Conservation (phyloP, 202 grass and related monocot genomes). For the Sporobolus alterniflorus region DNA sequence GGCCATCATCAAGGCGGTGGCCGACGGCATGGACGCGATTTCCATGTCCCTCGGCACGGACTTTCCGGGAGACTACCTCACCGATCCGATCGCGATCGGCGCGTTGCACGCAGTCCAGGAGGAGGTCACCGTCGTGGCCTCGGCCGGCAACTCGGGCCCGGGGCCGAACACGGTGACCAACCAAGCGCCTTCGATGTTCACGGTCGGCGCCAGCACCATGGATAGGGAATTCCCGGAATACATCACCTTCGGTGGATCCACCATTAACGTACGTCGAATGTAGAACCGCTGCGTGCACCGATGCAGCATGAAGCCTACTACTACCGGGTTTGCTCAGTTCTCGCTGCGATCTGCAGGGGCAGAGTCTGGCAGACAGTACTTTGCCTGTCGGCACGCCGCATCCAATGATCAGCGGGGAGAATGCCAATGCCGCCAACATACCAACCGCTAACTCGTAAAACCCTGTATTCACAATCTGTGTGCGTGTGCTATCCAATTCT, state of each 20-base stretch:
- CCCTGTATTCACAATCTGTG: neutral
- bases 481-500: neutral
- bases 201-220: conserved; percentile 54
- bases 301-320: neutral
- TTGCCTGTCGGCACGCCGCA: conserved; percentile 12
- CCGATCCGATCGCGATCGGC: conserved; percentile 32
- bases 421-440: conserved; percentile 33
- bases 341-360: conserved; percentile 44
- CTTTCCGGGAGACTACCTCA: conserved; percentile 1
- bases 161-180: conserved; percentile 14
- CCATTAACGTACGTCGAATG: conserved; percentile 20
- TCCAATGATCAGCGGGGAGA: conserved; percentile 46
- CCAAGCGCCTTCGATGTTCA: conserved; percentile 51
- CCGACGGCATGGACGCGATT: conserved; percentile 46
- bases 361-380: conserved; percentile 47
- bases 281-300: neutral
- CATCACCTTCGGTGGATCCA: neutral
- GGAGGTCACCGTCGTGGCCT: conserved; percentile 43
- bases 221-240: conserved; percentile 41
- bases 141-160: conserved; percentile 46
- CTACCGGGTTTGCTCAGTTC: conserved; percentile 3
- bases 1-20: neutral
- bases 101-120: conserved; percentile 37
- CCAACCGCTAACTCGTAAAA: conserved; percentile 47
- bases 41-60: conserved; percentile 36